phyloP scores from a whole-genome alignment of 164 flowering plant species.

The Tetracentron sinense region DNA sequence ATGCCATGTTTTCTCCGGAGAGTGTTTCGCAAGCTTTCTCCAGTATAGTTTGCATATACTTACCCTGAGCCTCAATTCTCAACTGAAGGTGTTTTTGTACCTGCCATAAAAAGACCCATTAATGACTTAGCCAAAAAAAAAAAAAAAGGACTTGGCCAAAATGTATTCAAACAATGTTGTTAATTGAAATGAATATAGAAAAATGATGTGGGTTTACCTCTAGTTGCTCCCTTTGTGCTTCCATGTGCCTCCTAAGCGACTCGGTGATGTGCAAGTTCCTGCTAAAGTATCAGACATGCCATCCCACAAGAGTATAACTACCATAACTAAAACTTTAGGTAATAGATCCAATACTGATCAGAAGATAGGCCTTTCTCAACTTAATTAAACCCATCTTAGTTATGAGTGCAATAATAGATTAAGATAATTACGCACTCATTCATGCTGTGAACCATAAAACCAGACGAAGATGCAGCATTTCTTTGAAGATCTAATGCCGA shows the following conservation, averaged over 20 bases:
- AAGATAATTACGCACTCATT: conserved; percentile 61
- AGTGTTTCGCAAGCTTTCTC: conserved; percentile 96
- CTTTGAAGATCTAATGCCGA: conserved; percentile 76
- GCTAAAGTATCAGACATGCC: conserved; percentile 11
- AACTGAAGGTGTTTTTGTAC: conserved; percentile 91
- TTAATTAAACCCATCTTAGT: neutral
- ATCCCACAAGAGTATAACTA: conserved; percentile 1
- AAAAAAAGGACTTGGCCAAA: neutral
- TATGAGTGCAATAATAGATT: conserved; percentile 3
- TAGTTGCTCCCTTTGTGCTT: conserved; percentile 93
- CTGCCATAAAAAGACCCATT: conserved; percentile 28
- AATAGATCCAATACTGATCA: neutral
- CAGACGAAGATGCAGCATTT: conserved; percentile 69
- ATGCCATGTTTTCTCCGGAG: conserved; percentile 54
- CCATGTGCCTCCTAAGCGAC: conserved; percentile 91
- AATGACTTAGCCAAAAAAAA: neutral
- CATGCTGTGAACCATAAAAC: conserved; percentile 64
- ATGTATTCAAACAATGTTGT: neutral
- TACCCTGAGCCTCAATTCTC: conserved; percentile 97
- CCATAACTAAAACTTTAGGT: neutral
- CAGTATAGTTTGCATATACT: conserved; percentile 91
- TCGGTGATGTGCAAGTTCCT: conserved; percentile 57
- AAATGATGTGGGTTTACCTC: conserved; percentile 66
- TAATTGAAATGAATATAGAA: neutral
- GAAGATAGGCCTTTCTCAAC: neutral